Base-by-base conservation (phyloP, 176 grass and related monocot genomes). In the Oryza glaberrima region DNA sequence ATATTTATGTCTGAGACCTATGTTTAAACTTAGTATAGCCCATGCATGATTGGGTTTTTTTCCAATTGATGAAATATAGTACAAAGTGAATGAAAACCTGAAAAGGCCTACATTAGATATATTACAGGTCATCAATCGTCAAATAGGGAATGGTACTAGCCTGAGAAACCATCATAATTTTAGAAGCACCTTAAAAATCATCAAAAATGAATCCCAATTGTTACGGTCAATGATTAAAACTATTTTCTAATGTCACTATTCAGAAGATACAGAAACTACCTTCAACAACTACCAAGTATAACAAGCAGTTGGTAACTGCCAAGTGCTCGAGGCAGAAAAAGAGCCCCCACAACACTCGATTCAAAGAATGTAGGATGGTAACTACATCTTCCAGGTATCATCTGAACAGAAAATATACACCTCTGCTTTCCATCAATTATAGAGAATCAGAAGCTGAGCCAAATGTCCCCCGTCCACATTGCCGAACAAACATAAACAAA, bases 361-460 rank as follows among this genome's bases (percentile, higher is more conserved):
- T 78, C 74, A 86, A 86, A 88, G 85, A 92, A 86, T 87, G 77
- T 88, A 73, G 70, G 84, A 67, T 70, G 61, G 44, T 80, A 87
- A 90, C 88, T 83, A 88, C 74, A 81, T 69, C 72, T 88, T 86
- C 65, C 46, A 86, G 48, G 48, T 82, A 69, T 89, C 73, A 85
- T 90, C 58, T 88, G 75, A 76, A 90, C 45, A 65, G 68, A 77
- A 85, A 72, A 88, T 86, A 79, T 85, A 88, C 86, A 83, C 80
- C 45, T 75, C 67, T 72, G 74, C 76, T 84, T 74, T 73, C 60
- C 44, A 80, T 89, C 77, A 73, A 65, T 98, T 88, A 96, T 68
- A 96, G 77, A 69, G 96, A 89, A 94, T 92, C 88, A 82, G 86
- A 89, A 63, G 96, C 93, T 69, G 93, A 99, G 54, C 93, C 96